These are phyloP conservation scores for Neocucurbitaria cava DNA, from an alignment of 2,329 filamentous ascomycete species.

Conservation along the genomic window DNA sequence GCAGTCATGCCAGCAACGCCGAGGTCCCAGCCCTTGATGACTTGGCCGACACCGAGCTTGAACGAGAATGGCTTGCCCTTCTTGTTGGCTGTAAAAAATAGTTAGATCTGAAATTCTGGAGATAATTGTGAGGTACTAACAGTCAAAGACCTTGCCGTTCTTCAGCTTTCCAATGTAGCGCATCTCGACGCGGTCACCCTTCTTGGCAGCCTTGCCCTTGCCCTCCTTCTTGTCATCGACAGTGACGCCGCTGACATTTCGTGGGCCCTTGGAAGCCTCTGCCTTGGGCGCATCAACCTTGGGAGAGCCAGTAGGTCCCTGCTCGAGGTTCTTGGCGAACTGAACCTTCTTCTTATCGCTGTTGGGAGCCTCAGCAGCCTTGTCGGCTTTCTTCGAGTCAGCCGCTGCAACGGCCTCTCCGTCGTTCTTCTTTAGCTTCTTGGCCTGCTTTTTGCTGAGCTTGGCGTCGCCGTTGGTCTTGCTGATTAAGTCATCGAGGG, in stretches of 20 bases:
- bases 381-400: constrained; percentile 60
- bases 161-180: constrained; percentile 96
- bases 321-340: constrained; percentile 98
- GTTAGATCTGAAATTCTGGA: constrained; percentile 20
- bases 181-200: constrained; percentile 88
- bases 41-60: constrained; percentile 91
- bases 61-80: constrained; percentile 97
- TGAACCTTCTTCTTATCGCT: constrained; percentile 87
- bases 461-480: constrained; percentile 76
- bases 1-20: constrained; percentile 91
- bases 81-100: constrained; percentile 82
- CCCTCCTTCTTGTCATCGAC: constrained; percentile 96
- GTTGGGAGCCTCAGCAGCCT: constrained; percentile 56
- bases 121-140: constrained; percentile 60
- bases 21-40: constrained; percentile 99
- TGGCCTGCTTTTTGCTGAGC: constrained; percentile 94
- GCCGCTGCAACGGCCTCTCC: constrained; percentile 76
- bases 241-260: constrained; percentile 85
- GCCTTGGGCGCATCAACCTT: constrained; percentile 53
- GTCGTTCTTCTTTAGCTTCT: constrained; percentile 99
- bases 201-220: constrained; percentile 83
- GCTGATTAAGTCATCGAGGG: constrained; percentile 83
- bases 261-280: constrained; percentile 64
- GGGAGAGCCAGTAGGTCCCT: constrained; percentile 76
- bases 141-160: constrained; percentile 94